Conservation (phyloP, 805 yeast species). For the Ogataea polymorpha region DNA sequence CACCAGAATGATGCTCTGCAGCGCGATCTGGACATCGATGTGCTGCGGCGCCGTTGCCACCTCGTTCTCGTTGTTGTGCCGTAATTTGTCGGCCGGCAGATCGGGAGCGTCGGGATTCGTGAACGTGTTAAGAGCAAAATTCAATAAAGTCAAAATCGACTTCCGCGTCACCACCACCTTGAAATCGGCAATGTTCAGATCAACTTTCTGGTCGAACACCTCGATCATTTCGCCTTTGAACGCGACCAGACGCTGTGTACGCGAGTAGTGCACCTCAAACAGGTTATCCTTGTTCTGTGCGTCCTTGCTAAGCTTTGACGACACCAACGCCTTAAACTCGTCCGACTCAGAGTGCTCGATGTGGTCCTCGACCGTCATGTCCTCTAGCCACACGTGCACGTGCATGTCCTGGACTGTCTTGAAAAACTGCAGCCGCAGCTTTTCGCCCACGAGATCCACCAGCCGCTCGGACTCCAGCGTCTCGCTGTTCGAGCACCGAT, state of each 20-base stretch:
- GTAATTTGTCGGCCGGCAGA: slow-evolving; percentile 65
- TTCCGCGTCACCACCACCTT: slow-evolving; percentile 72
- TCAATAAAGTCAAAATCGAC: slow-evolving; percentile 72
- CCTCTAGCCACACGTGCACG: slow-evolving; percentile 60
- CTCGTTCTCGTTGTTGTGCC: slow-evolving; percentile 61
- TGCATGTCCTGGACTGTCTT: slow-evolving; percentile 60
- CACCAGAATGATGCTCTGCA: slow-evolving; percentile 71
- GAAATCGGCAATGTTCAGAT: slow-evolving; percentile 73
- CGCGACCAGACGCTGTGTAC: slow-evolving; percentile 58
- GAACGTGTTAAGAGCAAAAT: slow-evolving; percentile 81
- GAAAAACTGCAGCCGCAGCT: slow-evolving; percentile 56
- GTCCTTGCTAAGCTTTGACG: slow-evolving; percentile 52
- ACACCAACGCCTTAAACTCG: slow-evolving; percentile 65
- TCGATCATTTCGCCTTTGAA: slow-evolving; percentile 54
- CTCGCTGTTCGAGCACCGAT: slow-evolving; percentile 62
- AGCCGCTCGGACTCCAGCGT: slow-evolving; percentile 63
- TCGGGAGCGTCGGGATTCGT: slow-evolving; percentile 74
- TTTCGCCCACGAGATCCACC: slow-evolving; percentile 69
- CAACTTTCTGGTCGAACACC: slow-evolving; percentile 73
- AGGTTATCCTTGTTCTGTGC: slow-evolving; percentile 46
- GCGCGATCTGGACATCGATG: slow-evolving; percentile 61
- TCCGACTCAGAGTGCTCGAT: slow-evolving; percentile 59
- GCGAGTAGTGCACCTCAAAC: slow-evolving; percentile 55
- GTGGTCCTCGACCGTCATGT: slow-evolving; percentile 71
- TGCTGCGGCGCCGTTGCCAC: slow-evolving; percentile 66